Conservation (phyloP, 305 asterid genomes). For the Fraxinus ornus region DNA sequence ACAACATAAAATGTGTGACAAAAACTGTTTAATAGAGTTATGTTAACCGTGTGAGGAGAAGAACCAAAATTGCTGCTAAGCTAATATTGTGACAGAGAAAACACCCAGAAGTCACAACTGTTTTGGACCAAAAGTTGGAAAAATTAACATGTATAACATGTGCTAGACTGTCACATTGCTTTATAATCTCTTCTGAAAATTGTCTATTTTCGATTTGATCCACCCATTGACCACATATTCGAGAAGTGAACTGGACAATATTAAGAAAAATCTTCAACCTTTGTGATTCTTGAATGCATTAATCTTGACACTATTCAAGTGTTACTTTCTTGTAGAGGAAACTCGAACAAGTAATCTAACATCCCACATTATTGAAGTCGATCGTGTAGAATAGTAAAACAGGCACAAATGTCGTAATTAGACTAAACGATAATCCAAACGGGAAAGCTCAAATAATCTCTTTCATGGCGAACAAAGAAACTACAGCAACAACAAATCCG, state of each 20-base stretch:
- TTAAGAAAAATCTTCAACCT: not conserved
- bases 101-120: not conserved
- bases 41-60: not conserved
- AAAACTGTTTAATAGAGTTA: not conserved
- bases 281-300: not conserved
- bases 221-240: not conserved
- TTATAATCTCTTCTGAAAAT: not conserved
- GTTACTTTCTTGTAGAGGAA: not conserved
- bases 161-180: not conserved
- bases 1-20: not conserved
- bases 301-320: not conserved
- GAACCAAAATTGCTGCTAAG: not conserved
- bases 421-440: not conserved
- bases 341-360: not conserved
- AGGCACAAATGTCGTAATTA: not conserved
- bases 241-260: not conserved
- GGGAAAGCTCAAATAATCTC: constrained; percentile 20
- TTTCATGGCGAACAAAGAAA: constrained; percentile 27
- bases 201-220: not conserved
- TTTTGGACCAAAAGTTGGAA: not conserved
- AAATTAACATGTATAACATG: not conserved
- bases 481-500: constrained; percentile 24
- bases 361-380: not conserved
- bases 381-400: not conserved
- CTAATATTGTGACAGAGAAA: not conserved